Evolutionary conservation across 2,329 filamentous ascomycete genomes (phyloP), one percentile per base, ranked within the genome.

Genomic region (Neonectria sp.): DNA sequence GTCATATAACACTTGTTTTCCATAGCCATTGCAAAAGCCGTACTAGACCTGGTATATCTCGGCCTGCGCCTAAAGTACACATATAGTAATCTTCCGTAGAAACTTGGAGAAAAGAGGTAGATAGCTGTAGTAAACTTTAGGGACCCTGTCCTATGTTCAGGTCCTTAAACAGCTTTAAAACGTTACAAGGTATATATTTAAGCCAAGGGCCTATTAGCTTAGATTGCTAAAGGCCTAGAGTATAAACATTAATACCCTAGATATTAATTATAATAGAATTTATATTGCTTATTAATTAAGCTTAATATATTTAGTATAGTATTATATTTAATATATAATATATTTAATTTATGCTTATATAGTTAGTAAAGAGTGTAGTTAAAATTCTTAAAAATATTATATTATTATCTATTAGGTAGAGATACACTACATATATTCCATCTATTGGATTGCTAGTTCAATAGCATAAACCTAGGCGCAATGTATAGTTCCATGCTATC

Each of bases 191-290:
- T 7, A 94, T 82, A 67, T 93, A 93, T 73, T 94, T 92, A 12
- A 95, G 82, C 91, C 92, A 95, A 5, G 81, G 80, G 0, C 91
- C 89, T 85, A 92, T 89, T 80, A 93, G 88, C 49, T 93, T 91
- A 17, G 90, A 87, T 2, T 82, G 81, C 2, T 83, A 81, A 43
- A 86, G 68, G 0, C 89, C 90, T 21, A 95, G 81, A 5, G 88
- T 83, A 27, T 88, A 89, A 84, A 95, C 92, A 70, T 95, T 92
- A 37, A 95, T 89, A 70, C 95, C 92, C 69, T 93, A 92, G 66
- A 89, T 92, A 76, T 94, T 90, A 71, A 95, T 93, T 68, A 92
- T 90, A 81, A 95, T 91, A 69, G 82, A 81, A 53, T 86, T 82
- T 67, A 83, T 81, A 59, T 76, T 81, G 7, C 79, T 77, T 68